Evolutionary conservation across 2,329 filamentous ascomycete genomes (phyloP).

Genomic region (Apiospora hydei): DNA sequence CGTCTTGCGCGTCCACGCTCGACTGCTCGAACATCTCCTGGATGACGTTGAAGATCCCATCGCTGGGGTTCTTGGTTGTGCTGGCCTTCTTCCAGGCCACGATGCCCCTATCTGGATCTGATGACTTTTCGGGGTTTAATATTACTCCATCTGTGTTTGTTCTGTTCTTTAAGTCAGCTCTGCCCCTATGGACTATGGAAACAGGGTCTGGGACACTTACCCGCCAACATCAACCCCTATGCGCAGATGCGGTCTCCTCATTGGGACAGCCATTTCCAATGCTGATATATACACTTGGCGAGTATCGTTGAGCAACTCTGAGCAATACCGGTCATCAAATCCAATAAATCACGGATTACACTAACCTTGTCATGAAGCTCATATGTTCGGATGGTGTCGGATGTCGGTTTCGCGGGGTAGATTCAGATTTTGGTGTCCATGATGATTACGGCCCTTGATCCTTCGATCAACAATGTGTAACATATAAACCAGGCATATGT

Average conservation of each 20-base stretch:
- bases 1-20: conserved; percentile 34
- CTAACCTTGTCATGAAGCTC: background rate
- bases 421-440: background rate
- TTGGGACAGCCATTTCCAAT: conserved; percentile 13
- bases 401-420: background rate
- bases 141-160: conserved; percentile 63
- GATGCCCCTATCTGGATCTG: conserved; percentile 50
- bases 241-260: conserved; percentile 30
- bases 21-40: conserved; percentile 48
- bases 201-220: conserved; percentile 23
- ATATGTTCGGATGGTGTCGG: background rate
- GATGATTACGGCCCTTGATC: background rate
- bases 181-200: background rate
- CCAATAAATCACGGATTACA: background rate
- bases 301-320: background rate
- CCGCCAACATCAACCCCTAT: conserved; percentile 35
- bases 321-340: background rate
- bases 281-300: background rate
- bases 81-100: conserved; percentile 57
- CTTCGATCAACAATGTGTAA: background rate
- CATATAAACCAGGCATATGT: background rate
- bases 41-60: conserved; percentile 55
- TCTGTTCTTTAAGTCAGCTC: conserved; percentile 37
- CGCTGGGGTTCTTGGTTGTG: conserved; percentile 56
- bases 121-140: conserved; percentile 50